phyloP scores from a whole-genome alignment of 352 stramenopile genomes.

The Phytophthora ramorum region DNA sequence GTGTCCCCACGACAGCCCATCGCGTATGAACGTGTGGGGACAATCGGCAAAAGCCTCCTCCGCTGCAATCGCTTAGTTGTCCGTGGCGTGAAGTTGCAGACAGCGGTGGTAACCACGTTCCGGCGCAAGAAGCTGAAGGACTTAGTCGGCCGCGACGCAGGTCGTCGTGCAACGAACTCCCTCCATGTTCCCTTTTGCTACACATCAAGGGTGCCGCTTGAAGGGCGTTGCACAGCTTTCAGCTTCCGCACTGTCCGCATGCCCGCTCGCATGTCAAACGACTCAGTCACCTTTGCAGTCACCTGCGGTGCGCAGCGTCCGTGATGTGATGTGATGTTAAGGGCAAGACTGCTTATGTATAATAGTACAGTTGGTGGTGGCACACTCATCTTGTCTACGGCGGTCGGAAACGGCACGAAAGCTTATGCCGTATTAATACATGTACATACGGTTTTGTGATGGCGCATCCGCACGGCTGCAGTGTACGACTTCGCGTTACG shows the following conservation, averaged over 20 bases:
- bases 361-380: neutral
- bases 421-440: too few relatives aligned
- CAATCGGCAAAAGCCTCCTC: too few relatives aligned
- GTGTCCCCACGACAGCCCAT: too few relatives aligned
- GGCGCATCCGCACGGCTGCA: slow-evolving; percentile 3
- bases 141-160: neutral
- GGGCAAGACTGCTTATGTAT: too few relatives aligned
- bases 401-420: neutral
- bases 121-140: slow-evolving; percentile 11
- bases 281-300: neutral
- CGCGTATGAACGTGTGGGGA: too few relatives aligned
- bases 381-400: neutral
- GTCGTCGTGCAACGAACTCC: slow-evolving; percentile 7
- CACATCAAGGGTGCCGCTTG: slow-evolving; percentile 2
- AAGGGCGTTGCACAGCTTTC: neutral
- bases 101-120: neutral
- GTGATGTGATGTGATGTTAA: too few relatives aligned
- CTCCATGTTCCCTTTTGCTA: neutral
- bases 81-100: neutral
- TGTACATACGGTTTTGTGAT: slow-evolving; percentile 18
- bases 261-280: neutral
- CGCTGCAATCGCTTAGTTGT: neutral
- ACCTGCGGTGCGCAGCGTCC: too few relatives aligned
- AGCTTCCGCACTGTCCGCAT: neutral
- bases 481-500: neutral